These are phyloP conservation scores for Trametes versicolor DNA, from an alignment of 1,284 basidiomycete species.

Conservation along the genomic window DNA sequence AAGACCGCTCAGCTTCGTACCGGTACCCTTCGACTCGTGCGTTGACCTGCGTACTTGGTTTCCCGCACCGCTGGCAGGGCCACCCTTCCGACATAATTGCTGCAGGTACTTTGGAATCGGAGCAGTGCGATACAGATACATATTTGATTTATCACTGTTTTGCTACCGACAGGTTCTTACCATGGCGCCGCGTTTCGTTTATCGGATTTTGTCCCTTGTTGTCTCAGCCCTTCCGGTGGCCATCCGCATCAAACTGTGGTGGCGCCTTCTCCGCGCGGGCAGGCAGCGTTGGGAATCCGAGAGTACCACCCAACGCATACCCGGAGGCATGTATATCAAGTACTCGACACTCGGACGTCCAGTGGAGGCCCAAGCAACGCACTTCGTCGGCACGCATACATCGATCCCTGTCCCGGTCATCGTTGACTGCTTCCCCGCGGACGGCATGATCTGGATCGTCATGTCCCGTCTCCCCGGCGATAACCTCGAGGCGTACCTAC, in stretches of 20 bases:
- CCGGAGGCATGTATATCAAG: conserved; percentile 26
- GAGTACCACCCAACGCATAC: conserved; percentile 17
- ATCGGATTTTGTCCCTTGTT: neutral
- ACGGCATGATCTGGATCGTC: conserved; percentile 5
- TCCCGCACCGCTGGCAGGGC: too few species aligned
- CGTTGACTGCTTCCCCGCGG: conserved; percentile 20
- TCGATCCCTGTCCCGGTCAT: conserved; percentile 17
- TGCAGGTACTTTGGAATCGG: too few species aligned
- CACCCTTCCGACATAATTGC: too few species aligned
- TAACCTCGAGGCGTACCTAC: conserved; percentile 11
- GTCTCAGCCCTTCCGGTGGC: neutral
- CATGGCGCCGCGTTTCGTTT: conserved; percentile 15
- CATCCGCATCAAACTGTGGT: neutral
- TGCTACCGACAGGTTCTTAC: too few species aligned
- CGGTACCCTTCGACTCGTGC: too few species aligned
- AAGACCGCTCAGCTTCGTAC: too few species aligned
- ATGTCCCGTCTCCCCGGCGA: conserved; percentile 9
- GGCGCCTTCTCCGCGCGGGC: neutral
- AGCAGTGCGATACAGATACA: too few species aligned
- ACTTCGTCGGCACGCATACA: conserved; percentile 13
- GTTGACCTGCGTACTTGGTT: too few species aligned
- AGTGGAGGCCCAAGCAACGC: conserved; percentile 18
- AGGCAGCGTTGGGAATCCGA: conserved; percentile 8
- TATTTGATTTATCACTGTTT: too few species aligned
- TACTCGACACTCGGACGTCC: neutral